Base-by-base conservation (phyloP, 1,139 yeast species). In the Geotrichum restrictum region DNA sequence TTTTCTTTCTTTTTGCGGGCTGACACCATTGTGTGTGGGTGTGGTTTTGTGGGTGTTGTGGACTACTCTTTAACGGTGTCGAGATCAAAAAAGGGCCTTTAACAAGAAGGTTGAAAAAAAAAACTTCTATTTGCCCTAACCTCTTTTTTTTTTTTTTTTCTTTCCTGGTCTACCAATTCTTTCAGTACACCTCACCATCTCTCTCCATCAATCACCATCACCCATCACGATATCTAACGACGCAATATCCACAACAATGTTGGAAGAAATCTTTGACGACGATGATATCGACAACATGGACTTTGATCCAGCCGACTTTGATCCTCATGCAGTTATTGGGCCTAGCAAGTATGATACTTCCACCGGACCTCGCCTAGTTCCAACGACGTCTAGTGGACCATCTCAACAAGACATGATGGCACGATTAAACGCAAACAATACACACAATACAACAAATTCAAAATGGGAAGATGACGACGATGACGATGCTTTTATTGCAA, bases 231-330 rank as follows among this genome's bases (percentile, higher is more conserved):
- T 10, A 8, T 31, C 13, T 13, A 31, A n/a, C n/a, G n/a, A 34
- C 38, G 18, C 16, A 34, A 34, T 13, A 11, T 13, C 38, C 10
- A n/a, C 14, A n/a, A 43, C 14, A 29, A 77, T 77, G 47, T 72
- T 89, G 56, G 97, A 89, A 70, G 96, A 88, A 65, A 43, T 43
- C 10, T 82, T 89, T 60, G 83, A 81, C 59, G 95, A 88, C 68
- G 93, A 87, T 56, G 95, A 88, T 64, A 84, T 91, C 71, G 97
- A 89, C 67, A 83, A 88, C 71, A 76, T 88, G 82, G 96, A 89
- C 62, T 85, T 88, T 86, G 96, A 89, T 69, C 77, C 91, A 40
- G 94, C 95, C 8, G 91, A 89, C 72, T 85, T 88, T 60, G 97
- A 89, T 69, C 91, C 96, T 16, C 61, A 65, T 51, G 69, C 68